Conservation (phyloP, 192 early-diverging fungal species). For the Backusella circina region DNA sequence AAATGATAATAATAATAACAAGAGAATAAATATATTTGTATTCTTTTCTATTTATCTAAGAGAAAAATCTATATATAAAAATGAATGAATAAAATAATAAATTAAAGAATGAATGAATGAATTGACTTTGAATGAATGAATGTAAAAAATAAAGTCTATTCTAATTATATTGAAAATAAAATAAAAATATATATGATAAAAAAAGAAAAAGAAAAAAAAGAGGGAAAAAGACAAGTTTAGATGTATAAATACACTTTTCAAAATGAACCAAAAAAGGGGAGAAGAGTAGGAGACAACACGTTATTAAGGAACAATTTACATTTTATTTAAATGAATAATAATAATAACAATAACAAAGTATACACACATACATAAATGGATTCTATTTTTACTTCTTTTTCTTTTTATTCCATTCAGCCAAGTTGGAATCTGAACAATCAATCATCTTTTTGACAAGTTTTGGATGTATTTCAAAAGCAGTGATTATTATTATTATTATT, state of each 20-base stretch:
- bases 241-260: neutral
- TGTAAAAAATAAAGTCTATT: neutral
- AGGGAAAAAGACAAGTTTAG: neutral
- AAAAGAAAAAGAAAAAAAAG: neutral
- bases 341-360: neutral
- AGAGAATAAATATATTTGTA: neutral
- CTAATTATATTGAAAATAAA: neutral
- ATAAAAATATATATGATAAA: neutral
- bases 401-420: neutral
- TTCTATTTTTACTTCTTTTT: neutral
- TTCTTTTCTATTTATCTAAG: too few relatives aligned
- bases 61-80: neutral
- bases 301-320: neutral
- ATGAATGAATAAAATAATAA: neutral
- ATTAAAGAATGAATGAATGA: neutral
- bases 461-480: neutral
- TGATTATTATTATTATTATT: neutral
- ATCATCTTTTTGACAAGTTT: neutral
- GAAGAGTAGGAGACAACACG: slow-evolving; percentile 1
- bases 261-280: slow-evolving; percentile 1
- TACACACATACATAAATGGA: neutral
- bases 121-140: neutral
- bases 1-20: neutral
- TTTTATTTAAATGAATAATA: slow-evolving; percentile 2
- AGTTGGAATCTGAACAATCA: neutral